Evolutionary conservation across 805 yeast genomes (phyloP), one percentile per base, ranked within the genome.

Genomic region (Candida silvicultrix): DNA sequence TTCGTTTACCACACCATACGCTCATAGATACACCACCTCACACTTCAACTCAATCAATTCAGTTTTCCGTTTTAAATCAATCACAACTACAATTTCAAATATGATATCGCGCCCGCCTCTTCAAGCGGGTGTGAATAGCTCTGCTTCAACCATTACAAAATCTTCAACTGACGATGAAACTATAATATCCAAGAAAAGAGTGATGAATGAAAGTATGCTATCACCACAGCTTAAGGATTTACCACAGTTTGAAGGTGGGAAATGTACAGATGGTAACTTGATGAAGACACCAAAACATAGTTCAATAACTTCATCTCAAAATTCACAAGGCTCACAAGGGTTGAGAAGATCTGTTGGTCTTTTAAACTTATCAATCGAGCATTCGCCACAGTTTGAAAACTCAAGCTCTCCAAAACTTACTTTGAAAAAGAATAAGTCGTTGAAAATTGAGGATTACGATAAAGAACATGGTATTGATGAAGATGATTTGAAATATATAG

Each of bases 321-420:
- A 60, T 3, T 57, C 62, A 0, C 60, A 37, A 37, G 39, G 39
- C 4, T 37, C 39, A 34, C 42, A 57, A 36, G 67, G 67, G 16
- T 48, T 77, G 34, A 71, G 80, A 49, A 67, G 83, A 62, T 75
- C 81, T 65, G 75, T 70, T 2, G 81, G 80, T 2, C 61, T 76
- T 10, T 55, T 78, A 49, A 77, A 78, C 45, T 53, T 78, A 42
- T 74, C 80, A 12, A 57, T 75, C 20, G 76, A 71, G 40, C 67
- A 62, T 42, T 59, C 71, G 2, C 66, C 63, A 34, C 49, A 48
- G 5, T 38, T 45, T 9, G 44, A 41, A 14, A 39, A 45, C 2
- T 32, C 51, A 4, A 51, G 58, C 1, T 58, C 63, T 2, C 53
- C 64, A 38, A 57, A 56, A 44, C 40, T 53, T 7, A 43, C 55